These are phyloP conservation scores for Podaxis sp. DNA, from an alignment of 768 basidiomycete species.

Conservation along the genomic window DNA sequence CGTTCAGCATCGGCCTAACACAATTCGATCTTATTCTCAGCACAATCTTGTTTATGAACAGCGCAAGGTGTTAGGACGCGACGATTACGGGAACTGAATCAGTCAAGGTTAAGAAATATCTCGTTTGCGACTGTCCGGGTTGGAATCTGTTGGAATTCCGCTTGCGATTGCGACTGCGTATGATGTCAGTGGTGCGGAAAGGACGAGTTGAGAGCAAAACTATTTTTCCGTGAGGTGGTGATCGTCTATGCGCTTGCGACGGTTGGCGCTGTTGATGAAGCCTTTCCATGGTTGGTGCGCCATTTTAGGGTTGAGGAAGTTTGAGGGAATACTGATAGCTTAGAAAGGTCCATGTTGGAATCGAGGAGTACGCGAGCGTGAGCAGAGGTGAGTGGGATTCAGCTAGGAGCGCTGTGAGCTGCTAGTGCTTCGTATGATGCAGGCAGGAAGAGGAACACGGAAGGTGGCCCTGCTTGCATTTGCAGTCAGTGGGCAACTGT, in stretches of 20 bases:
- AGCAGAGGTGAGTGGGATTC: slow-evolving; percentile 85
- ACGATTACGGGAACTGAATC: slow-evolving; percentile 56
- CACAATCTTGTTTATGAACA: slow-evolving; percentile 86
- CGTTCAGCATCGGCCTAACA: too few relatives aligned
- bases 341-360: slow-evolving; percentile 68
- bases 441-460: slow-evolving; percentile 24
- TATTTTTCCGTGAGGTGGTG: slow-evolving; percentile 63
- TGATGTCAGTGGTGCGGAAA: slow-evolving; percentile 56
- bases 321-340: too few relatives aligned
- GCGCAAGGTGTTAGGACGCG: slow-evolving; percentile 91
- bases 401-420: slow-evolving; percentile 70
- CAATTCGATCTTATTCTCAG: slow-evolving; percentile 92
- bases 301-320: too few relatives aligned
- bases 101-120: slow-evolving; percentile 36
- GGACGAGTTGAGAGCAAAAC: slow-evolving; percentile 55
- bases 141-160: slow-evolving; percentile 68
- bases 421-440: slow-evolving; percentile 55
- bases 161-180: slow-evolving; percentile 52
- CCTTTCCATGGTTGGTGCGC: slow-evolving; percentile 76
- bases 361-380: slow-evolving; percentile 67
- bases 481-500: slow-evolving; percentile 80
- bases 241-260: slow-evolving; percentile 73
- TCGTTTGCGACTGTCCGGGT: slow-evolving; percentile 67
- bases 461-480: slow-evolving; percentile 76
- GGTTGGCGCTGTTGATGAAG: slow-evolving; percentile 77